Percentiles rank a stretch among this genome's conserved stretches.
These are phyloP conservation scores for Strobilomyces dryophilus DNA, from an alignment of 768 basidiomycete species.

Conservation along the genomic window DNA sequence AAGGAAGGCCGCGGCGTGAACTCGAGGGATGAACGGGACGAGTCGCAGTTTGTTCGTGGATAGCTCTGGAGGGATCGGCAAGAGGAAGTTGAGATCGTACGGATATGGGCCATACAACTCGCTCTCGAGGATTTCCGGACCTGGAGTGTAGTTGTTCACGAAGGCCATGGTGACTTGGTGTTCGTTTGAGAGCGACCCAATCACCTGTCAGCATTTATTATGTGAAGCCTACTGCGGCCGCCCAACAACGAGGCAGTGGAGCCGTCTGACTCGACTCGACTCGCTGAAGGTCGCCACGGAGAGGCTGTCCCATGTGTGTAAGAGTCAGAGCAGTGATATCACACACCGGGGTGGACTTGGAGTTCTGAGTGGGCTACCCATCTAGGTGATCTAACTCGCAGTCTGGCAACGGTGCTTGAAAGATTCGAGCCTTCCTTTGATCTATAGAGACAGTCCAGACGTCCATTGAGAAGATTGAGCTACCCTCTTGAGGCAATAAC, in stretches of 20 bases:
- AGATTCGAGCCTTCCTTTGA: too few species aligned
- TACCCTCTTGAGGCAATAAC: too few species aligned
- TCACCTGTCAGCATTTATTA: not conserved
- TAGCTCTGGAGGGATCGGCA: constrained; percentile 11
- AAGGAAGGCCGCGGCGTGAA: constrained; percentile 16
- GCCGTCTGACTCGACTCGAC: not conserved
- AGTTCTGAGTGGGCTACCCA: too few species aligned
- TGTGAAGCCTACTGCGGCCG: not conserved
- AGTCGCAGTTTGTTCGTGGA: constrained; percentile 17
- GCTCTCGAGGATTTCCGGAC: constrained; percentile 9
- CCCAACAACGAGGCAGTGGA: not conserved
- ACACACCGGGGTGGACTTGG: too few species aligned
- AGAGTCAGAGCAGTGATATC: too few species aligned
- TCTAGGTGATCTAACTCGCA: too few species aligned
- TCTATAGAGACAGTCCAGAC: too few species aligned
- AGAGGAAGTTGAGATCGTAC: constrained; percentile 23
- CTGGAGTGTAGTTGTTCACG: constrained; percentile 16
- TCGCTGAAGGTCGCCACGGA: not conserved
- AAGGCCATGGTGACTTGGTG: constrained; percentile 9
- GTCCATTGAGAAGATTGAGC: too few species aligned
- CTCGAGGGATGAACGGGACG: constrained; percentile 20
- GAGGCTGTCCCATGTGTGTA: too few species aligned
- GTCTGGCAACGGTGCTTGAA: too few species aligned
- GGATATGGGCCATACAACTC: constrained; percentile 24
- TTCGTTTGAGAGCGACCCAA: not conserved